Base-by-base conservation (phyloP, 2,329 filamentous ascomycete species). In the Alternaria triticina region DNA sequence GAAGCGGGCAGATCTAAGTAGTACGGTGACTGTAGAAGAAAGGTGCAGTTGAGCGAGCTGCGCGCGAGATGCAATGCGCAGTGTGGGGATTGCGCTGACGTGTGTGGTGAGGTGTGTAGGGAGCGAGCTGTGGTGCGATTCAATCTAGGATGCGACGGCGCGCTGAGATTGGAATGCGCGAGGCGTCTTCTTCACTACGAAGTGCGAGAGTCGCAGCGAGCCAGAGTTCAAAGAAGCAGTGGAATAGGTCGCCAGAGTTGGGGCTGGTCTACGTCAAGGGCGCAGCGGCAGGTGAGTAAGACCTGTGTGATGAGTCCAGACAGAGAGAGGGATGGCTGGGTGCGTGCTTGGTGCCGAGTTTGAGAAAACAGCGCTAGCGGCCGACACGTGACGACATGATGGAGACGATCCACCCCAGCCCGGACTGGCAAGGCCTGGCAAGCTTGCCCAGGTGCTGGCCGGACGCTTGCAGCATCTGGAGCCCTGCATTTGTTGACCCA, bases 1-100 rank as follows among this genome's bases (percentile, higher is more conserved):
- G 62, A 66, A 61, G 68, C 47, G 54, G 68, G 59, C 52, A 64
- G 65, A 69, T 74, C 73, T 77, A 78, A 65, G 68, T 70, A 67
- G 68, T 68, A 72, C 68, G 66, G 56, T 64, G 64, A 69, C 54
- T 57, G 70, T 66, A 65, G 66, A 69, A 70, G 65, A 68, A 66
- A 61, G 61, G 61, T 60, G 67, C 65, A 76, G 69, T 59, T 68
- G 70, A 67, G 61, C 56, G 66, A 61, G 63, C 54, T 57, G 68
- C 54, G 59, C 40, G 68, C 68, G 70, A 59, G 52, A 49, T 67
- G 69, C 65, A 71, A 64, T 59, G 65, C 57, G 62, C 67, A 71
- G 60, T 46, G 57, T 36, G 64, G 60, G 44, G 57, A 60, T 55
- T 47, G 68, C 59, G 65, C 54, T 66, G 72, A 66, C 67, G 61